These are phyloP conservation scores for Raddia distichophylla DNA, from an alignment of 176 grass and related monocot genomes.

Conservation along the genomic window DNA sequence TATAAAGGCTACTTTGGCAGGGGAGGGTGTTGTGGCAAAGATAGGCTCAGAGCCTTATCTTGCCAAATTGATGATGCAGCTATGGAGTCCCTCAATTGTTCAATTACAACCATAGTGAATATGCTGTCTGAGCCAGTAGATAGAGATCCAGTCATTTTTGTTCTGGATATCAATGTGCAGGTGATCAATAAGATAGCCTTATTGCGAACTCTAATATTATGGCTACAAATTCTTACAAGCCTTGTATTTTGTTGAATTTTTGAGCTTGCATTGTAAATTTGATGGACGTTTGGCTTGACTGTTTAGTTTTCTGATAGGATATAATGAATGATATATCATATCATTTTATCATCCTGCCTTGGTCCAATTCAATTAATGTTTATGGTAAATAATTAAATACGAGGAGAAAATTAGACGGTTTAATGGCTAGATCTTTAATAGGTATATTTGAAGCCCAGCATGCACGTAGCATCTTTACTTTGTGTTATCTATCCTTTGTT, in stretches of 20 bases:
- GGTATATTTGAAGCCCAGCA: slow-evolving; percentile 24
- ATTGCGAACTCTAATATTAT: background rate
- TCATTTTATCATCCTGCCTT: slow-evolving; percentile 5
- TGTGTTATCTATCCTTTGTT: background rate
- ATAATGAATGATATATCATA: background rate
- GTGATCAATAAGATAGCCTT: slow-evolving; percentile 42
- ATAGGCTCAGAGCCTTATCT: slow-evolving; percentile 62
- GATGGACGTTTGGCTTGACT: slow-evolving; percentile 8
- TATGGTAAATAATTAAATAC: background rate
- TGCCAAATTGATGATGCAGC: slow-evolving; percentile 40
- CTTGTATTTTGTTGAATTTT: background rate
- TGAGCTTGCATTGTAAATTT: background rate
- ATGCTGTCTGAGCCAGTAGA: slow-evolving; percentile 36
- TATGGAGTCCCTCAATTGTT: slow-evolving; percentile 33
- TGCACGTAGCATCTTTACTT: background rate
- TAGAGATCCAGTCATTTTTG: slow-evolving; percentile 80
- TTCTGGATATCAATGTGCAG: slow-evolving; percentile 81
- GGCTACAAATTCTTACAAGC: background rate
- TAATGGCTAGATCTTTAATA: background rate
- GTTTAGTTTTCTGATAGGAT: slow-evolving; percentile 2
- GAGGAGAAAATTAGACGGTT: background rate
- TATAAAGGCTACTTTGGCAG: slow-evolving; percentile 80
- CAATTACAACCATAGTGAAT: slow-evolving; percentile 46
- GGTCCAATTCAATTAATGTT: slow-evolving; percentile 22
- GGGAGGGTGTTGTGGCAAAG: slow-evolving; percentile 71